These are phyloP conservation scores for Pilaira anomala DNA, from an alignment of 192 early-diverging fungal species.

Conservation along the genomic window DNA sequence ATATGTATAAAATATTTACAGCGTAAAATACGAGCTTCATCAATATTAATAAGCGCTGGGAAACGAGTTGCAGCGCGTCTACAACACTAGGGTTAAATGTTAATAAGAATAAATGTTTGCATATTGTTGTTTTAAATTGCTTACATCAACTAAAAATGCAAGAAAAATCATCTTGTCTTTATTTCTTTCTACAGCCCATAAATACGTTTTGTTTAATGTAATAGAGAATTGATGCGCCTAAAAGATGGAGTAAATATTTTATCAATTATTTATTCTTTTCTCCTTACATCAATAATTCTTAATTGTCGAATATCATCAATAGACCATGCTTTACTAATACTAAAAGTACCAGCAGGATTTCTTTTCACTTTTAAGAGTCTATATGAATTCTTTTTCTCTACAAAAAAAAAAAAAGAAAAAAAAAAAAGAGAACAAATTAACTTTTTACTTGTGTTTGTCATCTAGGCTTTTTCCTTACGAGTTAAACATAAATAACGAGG, in stretches of 20 bases:
- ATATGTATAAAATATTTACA: conserved; percentile 24
- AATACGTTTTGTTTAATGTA: conserved; percentile 48
- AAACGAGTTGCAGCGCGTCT: conserved; percentile 40
- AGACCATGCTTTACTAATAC: conserved; percentile 52
- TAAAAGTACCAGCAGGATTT: conserved; percentile 47
- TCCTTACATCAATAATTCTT: conserved; percentile 50
- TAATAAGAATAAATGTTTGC: not conserved
- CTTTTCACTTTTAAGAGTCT: conserved; percentile 53
- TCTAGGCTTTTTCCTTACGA: conserved; percentile 28
- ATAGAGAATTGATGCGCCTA: conserved; percentile 49
- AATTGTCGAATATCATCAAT: conserved; percentile 51
- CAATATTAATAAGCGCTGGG: conserved; percentile 50
- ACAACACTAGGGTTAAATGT: conserved; percentile 30
- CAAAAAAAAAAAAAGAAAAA: not conserved
- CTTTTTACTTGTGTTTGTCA: not conserved
- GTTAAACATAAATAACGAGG: conserved; percentile 54
- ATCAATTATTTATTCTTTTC: too few relatives aligned
- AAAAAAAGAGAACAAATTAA: not conserved
- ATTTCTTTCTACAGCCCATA: conserved; percentile 47
- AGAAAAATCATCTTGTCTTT: conserved; percentile 51
- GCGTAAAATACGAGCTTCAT: conserved; percentile 39
- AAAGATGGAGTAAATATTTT: not conserved
- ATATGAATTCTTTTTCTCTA: conserved; percentile 41
- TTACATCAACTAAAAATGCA: conserved; percentile 35
- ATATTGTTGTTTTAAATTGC: not conserved